Evolutionary conservation across 164 flowering plant genomes (phyloP).

Genomic region (Euptelea pleiosperma): DNA sequence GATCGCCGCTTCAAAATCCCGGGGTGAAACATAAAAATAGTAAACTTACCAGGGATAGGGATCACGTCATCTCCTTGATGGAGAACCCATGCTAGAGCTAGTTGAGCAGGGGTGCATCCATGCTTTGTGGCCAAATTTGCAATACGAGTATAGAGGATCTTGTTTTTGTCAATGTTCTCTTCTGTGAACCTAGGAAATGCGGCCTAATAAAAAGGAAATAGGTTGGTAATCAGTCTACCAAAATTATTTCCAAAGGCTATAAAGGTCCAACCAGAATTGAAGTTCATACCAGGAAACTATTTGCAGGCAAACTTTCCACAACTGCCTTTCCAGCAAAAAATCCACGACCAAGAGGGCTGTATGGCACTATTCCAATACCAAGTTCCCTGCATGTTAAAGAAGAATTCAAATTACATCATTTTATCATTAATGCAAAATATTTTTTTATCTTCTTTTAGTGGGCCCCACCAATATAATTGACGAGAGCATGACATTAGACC

Average conservation of each 20-base stretch:
- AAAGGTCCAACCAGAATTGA: neutral
- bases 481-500: no score
- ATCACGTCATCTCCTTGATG: conserved; percentile 27
- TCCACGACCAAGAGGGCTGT: conserved; percentile 48
- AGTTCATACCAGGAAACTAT: conserved; percentile 21
- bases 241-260: neutral
- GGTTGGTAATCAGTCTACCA: neutral
- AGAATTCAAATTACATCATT: no score
- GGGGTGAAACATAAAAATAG: no score
- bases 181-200: conserved; percentile 21
- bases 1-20: no score
- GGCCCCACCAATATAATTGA: no score
- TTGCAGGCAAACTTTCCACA: conserved; percentile 25
- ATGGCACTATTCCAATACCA: conserved; percentile 42
- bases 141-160: conserved; percentile 12
- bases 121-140: conserved; percentile 23
- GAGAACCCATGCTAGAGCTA: no score
- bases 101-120: conserved; percentile 21
- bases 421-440: no score
- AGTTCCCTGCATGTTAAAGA: conserved; percentile 30
- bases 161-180: conserved; percentile 24
- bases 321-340: conserved; percentile 41
- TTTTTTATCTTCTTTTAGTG: no score
- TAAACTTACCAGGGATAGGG: conserved; percentile 30
- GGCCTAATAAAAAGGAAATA: conserved; percentile 5